Base-by-base conservation (phyloP, 176 grass and related monocot genomes). In the Oryza meridionalis region DNA sequence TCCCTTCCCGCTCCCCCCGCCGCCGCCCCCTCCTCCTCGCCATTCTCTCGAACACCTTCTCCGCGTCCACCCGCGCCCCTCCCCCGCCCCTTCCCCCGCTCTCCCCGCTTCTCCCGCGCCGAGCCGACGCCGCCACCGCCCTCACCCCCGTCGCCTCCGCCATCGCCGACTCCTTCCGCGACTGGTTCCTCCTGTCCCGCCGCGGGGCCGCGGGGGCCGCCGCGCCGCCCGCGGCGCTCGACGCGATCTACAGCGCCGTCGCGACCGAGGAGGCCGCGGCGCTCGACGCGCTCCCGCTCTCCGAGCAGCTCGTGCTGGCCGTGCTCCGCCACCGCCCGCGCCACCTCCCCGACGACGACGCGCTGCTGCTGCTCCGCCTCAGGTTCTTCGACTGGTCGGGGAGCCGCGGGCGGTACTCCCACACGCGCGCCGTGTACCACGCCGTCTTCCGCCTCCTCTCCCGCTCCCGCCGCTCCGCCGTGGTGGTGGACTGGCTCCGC, bases 321-420 rank as follows among this genome's bases (percentile, higher is more conserved):
- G 81, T 89, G 40, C 89, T 98, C 35, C 79, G 71, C 12, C 89
- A 94, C 91, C 63, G 65, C 73, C 87, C 82, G 67, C 85, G 67
- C 46, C 69, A 64, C 14, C 65, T 55, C 79, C 74, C 35, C 73
- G 21, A 24, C 65, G 77, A 6, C 61, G 71, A 75, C 59, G 19
- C 71, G 13, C 87, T 93, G 42, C 88, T 98, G 71, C 76, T 94
- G 69, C 89, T 95, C 43, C 93, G 93, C 65, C 82, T 96, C 70
- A 79, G 82, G 19, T 99, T 99, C 85, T 99, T 99, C 43, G 96
- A 99, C 84, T 96, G 91, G 93, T 88, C 93, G 9, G 91, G 96
- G 4, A 89, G 75, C 42, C 89, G 77, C 64, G 72, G 44, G 11
- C 80, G 25, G 19, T 96, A 99, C 77, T 62, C 24, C 73, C 96